Evolutionary conservation across 129 eudicot species (phyloP), one percentile per base, ranked within the genome.

Genomic region (Tagetes erecta): DNA sequence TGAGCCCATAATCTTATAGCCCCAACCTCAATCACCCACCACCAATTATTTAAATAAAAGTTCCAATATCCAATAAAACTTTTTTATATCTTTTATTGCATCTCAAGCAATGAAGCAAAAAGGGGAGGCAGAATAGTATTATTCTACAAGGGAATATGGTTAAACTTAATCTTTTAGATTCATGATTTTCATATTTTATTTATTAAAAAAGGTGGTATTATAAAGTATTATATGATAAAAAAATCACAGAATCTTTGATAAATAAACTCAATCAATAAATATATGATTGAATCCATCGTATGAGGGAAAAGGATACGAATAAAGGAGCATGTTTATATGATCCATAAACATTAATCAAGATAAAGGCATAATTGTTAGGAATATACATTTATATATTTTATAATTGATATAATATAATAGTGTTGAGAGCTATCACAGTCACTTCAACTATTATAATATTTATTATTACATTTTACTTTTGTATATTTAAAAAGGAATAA

Each of bases 111-210:
- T 12, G 77, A 50, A 62, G 77, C 64, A 58, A 58, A 77, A 77
- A 69, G 52, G 76, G 50, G 1, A 49, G 71, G 70, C 72, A 62
- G 77, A 71, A 51, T 78, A 70, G 70, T 78, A 70, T 60, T 78
- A 69, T 70, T 60, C 13, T 77, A 37, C 49, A 78, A 71, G 71
- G 71, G 64, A 55, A 47, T 78, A 78, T 38, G 57, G 82, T 70
- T 78, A 78, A 78, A 78, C 55, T 70, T 78, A 62, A 70, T 60
- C 77, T 78, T 78, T 78, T 78, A 39, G 72, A 51, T 63, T 70
- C 82, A 78, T 78, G 82, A 78, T 78, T 71, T 78, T 77, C 66
- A 62, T 70, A 71, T 49, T 39, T 49, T 70, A 49, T 33, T 27
- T 51, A 49, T 46, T 62, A 59, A 31, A 13, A 56, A 71, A 78